phyloP scores from a whole-genome alignment of 768 basidiomycete species.

The Lactarius akahatsu region DNA sequence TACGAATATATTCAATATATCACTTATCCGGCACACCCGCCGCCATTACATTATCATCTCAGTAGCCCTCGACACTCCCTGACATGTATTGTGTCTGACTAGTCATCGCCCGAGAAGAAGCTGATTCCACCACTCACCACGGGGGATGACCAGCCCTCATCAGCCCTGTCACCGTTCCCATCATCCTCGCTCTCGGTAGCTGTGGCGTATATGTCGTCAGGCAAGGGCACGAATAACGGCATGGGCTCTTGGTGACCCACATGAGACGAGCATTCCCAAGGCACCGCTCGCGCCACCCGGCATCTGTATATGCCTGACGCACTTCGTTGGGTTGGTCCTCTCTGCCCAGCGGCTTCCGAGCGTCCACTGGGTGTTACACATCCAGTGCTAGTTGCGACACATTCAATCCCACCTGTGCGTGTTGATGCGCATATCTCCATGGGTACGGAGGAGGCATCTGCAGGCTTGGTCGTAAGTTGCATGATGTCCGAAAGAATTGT shows the following conservation, averaged over 20 bases:
- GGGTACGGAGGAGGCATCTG: too few species aligned
- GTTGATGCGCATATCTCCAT: too few species aligned
- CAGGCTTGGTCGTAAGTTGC: neutral
- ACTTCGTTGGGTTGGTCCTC: neutral
- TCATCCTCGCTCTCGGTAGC: neutral
- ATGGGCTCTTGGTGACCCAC: neutral
- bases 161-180: neutral
- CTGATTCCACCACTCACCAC: neutral
- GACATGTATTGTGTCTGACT: neutral
- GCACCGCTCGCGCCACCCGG: neutral
- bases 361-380: neutral
- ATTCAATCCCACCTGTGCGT: too few species aligned
- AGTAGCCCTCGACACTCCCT: neutral
- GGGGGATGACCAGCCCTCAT: neutral
- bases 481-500: neutral
- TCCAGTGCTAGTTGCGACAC: too few species aligned
- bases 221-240: neutral
- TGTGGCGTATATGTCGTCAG: neutral
- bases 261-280: neutral
- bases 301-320: neutral
- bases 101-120: neutral
- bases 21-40: neutral
- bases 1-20: neutral
- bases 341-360: neutral
- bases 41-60: neutral